These are phyloP conservation scores for Fusarium setosum DNA, from an alignment of 2,329 filamentous ascomycete species.

Conservation along the genomic window DNA sequence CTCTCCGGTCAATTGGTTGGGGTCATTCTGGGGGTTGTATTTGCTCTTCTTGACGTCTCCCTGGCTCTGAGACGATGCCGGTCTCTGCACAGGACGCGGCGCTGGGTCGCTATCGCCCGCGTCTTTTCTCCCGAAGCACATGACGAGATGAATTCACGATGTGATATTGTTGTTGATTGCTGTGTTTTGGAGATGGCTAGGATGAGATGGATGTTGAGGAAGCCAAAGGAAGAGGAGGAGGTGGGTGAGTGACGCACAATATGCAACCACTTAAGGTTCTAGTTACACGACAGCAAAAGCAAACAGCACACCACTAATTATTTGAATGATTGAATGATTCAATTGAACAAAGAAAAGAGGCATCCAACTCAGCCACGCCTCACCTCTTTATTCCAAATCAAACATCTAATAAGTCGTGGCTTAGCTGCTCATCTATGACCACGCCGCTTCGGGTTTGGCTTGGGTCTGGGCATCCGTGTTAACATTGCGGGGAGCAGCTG, in stretches of 20 bases:
- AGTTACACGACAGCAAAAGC: conserved; percentile 5
- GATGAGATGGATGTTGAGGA: conserved; percentile 17
- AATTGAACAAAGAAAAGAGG: background rate
- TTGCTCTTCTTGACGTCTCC: conserved; percentile 43
- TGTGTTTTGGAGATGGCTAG: background rate
- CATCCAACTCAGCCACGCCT: too few species aligned
- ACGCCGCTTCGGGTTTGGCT: conserved; percentile 27
- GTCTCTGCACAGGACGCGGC: conserved; percentile 52
- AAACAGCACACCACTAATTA: background rate
- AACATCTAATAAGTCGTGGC: conserved; percentile 23
- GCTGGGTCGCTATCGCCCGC: conserved; percentile 52
- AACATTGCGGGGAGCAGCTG: background rate
- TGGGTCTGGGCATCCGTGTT: background rate
- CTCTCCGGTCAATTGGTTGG: conserved; percentile 27
- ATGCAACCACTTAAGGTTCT: conserved; percentile 32
- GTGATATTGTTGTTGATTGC: background rate
- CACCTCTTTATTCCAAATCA: conserved; percentile 11
- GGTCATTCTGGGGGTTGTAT: conserved; percentile 40
- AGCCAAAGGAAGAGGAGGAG: conserved; percentile 13
- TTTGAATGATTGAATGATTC: too few species aligned
- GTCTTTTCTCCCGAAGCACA: conserved; percentile 64
- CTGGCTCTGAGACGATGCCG: conserved; percentile 41
- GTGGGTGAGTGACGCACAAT: conserved; percentile 5
- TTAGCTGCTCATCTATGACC: conserved; percentile 23
- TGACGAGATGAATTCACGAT: conserved; percentile 35